These are phyloP conservation scores for Penicillium olsonii DNA, from an alignment of 2,329 filamentous ascomycete species.

Conservation along the genomic window DNA sequence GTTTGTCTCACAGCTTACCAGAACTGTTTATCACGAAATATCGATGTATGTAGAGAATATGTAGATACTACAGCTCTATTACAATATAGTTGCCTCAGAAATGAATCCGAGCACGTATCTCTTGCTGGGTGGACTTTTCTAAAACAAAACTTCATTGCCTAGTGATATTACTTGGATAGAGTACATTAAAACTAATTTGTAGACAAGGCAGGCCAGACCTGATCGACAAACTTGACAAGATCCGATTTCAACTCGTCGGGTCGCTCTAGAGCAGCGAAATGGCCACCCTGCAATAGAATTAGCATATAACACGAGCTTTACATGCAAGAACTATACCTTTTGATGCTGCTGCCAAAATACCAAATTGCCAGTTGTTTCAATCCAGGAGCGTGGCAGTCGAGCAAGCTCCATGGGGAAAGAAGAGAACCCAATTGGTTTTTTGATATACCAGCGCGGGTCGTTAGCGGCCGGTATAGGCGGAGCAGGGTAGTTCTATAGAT, in stretches of 20 bases:
- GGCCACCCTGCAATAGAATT: conserved; percentile 46
- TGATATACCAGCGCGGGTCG: conserved; percentile 33
- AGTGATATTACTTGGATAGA: no score
- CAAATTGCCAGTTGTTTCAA: conserved; percentile 39
- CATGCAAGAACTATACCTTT: conserved; percentile 23
- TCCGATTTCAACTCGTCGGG: conserved; percentile 47
- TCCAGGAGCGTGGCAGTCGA: conserved; percentile 41
- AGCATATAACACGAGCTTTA: not conserved
- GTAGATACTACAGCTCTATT: no score
- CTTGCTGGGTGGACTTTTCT: no score
- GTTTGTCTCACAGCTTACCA: no score
- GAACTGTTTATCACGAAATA: no score
- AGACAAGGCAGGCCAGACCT: conserved; percentile 29
- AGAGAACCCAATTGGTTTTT: conserved; percentile 52
- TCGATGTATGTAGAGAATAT: no score
- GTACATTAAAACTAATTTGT: no score
- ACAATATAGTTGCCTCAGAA: no score
- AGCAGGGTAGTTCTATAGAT: conserved; percentile 17
- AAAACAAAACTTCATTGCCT: no score
- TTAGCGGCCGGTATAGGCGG: conserved; percentile 17
- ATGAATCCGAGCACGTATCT: no score
- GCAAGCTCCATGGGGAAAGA: conserved; percentile 48
- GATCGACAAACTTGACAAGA: conserved; percentile 38
- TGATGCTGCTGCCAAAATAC: conserved; percentile 40
- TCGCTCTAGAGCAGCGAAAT: conserved; percentile 54